A percentile compares a stretch with the other conserved stretches of the same genome.
Conservation (phyloP, 106 monocot species). For the Platanthera guangdongensis region DNA sequence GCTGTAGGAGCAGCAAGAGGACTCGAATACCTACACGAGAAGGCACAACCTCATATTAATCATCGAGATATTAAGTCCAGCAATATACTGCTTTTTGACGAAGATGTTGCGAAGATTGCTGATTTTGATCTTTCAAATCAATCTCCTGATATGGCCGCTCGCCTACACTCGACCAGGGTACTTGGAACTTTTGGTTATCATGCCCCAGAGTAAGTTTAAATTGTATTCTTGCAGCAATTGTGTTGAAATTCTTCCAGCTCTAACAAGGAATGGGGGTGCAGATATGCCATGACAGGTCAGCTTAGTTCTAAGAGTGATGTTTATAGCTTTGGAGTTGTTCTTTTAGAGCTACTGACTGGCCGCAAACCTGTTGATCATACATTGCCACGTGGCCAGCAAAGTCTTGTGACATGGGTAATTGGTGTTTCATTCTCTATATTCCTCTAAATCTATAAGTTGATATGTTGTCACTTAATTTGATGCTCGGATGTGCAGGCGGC, state of each 20-base stretch:
- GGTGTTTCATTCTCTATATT: conserved; percentile 1
- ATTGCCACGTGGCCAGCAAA: conserved; percentile 82
- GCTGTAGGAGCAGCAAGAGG: conserved; percentile 88
- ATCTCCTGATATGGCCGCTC: conserved; percentile 82
- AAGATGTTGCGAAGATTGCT: conserved; percentile 72
- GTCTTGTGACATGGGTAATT: conserved; percentile 89
- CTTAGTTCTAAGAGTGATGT: conserved; percentile 87
- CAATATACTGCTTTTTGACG: conserved; percentile 77
- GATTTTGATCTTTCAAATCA: conserved; percentile 90
- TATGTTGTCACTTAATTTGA: neutral
- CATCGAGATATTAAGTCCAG: conserved; percentile 90
- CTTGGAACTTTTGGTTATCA: conserved; percentile 95
- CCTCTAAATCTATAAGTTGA: neutral
- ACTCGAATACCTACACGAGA: conserved; percentile 88
- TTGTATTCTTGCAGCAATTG: neutral
- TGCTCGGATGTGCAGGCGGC: conserved; percentile 38
- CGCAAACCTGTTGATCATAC: conserved; percentile 92
- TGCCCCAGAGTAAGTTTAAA: conserved; percentile 69
- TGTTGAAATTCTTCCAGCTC: neutral
- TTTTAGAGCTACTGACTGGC: conserved; percentile 86
- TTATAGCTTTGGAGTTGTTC: conserved; percentile 89
- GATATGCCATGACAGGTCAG: conserved; percentile 91
- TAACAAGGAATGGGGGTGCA: conserved; percentile 11
- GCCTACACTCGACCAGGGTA: conserved; percentile 83
- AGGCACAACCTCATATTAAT: conserved; percentile 64